Percentiles rank a stretch among this genome's conserved stretches.
Evolutionary conservation across 1,139 yeast genomes (phyloP).

Genomic region (Taiozyma sp.): DNA sequence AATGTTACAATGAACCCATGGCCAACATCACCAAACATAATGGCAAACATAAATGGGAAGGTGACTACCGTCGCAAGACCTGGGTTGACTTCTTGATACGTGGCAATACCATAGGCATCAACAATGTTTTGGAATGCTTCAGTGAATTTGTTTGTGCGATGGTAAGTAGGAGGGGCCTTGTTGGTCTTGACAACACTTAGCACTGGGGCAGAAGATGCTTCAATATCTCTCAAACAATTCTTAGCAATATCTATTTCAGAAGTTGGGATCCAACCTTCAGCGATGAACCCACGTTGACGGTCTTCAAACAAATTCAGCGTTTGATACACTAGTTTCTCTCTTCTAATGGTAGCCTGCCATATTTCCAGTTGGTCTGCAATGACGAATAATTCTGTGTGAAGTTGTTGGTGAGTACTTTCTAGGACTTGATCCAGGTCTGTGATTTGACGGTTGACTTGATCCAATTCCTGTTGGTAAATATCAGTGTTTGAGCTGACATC

Average conservation of each 20-base stretch:
- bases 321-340: slow-evolving; percentile 68
- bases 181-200: slow-evolving; percentile 61
- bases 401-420: slow-evolving; percentile 50
- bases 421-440: slow-evolving; percentile 57
- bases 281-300: slow-evolving; percentile 61
- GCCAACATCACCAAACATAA: slow-evolving; percentile 86
- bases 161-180: slow-evolving; percentile 75
- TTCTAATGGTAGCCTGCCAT: slow-evolving; percentile 66
- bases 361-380: slow-evolving; percentile 59
- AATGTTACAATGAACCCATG: slow-evolving; percentile 67
- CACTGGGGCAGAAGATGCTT: slow-evolving; percentile 54
- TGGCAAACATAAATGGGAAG: slow-evolving; percentile 83
- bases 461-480: slow-evolving; percentile 30
- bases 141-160: slow-evolving; percentile 72
- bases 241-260: slow-evolving; percentile 39
- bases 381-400: slow-evolving; percentile 65
- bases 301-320: slow-evolving; percentile 65
- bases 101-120: slow-evolving; percentile 78
- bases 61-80: slow-evolving; percentile 78
- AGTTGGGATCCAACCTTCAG: slow-evolving; percentile 80
- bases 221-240: slow-evolving; percentile 32
- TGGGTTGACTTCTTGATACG: slow-evolving; percentile 75
- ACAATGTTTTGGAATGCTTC: slow-evolving; percentile 72
- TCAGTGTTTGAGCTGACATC: slow-evolving; percentile 20
- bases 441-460: slow-evolving; percentile 41